Evolutionary conservation across 768 basidiomycete species (phyloP).

Genomic region (Rhodotorula kratochvilovae): DNA sequence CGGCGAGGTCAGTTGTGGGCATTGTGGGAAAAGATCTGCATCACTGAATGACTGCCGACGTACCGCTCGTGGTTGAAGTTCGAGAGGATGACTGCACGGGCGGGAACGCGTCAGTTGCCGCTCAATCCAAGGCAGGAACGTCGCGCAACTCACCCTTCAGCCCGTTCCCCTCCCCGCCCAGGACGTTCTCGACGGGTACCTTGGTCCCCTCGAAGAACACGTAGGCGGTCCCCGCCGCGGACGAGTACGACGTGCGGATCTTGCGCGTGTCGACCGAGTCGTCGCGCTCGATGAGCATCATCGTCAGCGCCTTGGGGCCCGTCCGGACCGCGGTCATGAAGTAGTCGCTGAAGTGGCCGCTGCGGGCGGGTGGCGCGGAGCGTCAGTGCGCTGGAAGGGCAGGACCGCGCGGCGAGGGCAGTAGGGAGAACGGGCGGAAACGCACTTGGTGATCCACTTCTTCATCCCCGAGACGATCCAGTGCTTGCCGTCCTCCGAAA

Average conservation of each 20-base stretch:
- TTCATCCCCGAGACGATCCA: constrained; percentile 72
- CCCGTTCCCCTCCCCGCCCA: constrained; percentile 74
- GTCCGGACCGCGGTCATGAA: constrained; percentile 71
- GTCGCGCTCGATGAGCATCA: constrained; percentile 75
- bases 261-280: constrained; percentile 73
- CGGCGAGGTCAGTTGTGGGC: too few relatives aligned
- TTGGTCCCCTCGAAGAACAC: constrained; percentile 78
- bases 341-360: constrained; percentile 64
- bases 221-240: constrained; percentile 75
- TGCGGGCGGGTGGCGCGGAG: neutral
- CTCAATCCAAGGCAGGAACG: neutral
- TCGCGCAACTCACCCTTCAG: constrained; percentile 54
- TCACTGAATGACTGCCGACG: too few relatives aligned
- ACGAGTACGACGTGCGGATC: constrained; percentile 86
- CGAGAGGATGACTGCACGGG: constrained; percentile 49
- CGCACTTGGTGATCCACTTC: constrained; percentile 52
- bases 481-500: constrained; percentile 72
- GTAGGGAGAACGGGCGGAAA: neutral
- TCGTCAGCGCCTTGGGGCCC: constrained; percentile 64
- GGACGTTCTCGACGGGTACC: constrained; percentile 79
- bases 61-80: constrained; percentile 69
- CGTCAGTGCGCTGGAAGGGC: too few relatives aligned
- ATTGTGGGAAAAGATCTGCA: too few relatives aligned
- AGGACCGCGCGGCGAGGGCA: too few relatives aligned
- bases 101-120: neutral